Conservation (phyloP, 495 filamentous ascomycete species). For the Aspergillus bertholletiae region DNA sequence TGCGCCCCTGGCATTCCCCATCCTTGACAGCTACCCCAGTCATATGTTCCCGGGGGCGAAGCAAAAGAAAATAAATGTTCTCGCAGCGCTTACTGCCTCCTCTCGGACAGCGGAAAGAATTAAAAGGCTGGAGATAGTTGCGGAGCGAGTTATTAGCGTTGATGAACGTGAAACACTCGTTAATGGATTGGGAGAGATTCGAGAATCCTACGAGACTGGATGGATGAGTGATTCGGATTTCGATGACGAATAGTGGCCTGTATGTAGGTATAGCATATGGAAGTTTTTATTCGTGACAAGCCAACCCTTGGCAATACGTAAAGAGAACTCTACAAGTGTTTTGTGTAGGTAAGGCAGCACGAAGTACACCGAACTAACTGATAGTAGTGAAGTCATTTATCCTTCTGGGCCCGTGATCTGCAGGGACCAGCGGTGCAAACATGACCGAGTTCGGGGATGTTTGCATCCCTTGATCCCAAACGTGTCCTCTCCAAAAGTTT, state of each 20-base stretch:
- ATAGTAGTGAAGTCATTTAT: too few species aligned
- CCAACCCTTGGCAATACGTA: too few species aligned
- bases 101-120: constrained; percentile 65
- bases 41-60: constrained; percentile 53
- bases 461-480: constrained; percentile 14
- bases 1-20: constrained; percentile 63
- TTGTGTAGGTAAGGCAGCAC: too few species aligned
- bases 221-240: constrained; percentile 84
- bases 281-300: not conserved
- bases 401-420: not conserved
- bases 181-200: constrained; percentile 80
- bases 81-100: constrained; percentile 68
- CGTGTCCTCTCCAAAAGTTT: constrained; percentile 20
- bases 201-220: constrained; percentile 84
- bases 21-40: constrained; percentile 76
- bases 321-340: too few species aligned
- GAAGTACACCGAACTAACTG: not conserved
- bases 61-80: constrained; percentile 49
- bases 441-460: constrained; percentile 3
- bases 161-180: constrained; percentile 79
- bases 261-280: not conserved
- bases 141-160: constrained; percentile 55
- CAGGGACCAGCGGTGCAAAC: constrained; percentile 19
- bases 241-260: constrained; percentile 59
- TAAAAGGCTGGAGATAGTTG: constrained; percentile 59